Evolutionary conservation across 164 flowering plant species (phyloP), one percentile per base, ranked within the genome.

Genomic region (Sextonia rubra): DNA sequence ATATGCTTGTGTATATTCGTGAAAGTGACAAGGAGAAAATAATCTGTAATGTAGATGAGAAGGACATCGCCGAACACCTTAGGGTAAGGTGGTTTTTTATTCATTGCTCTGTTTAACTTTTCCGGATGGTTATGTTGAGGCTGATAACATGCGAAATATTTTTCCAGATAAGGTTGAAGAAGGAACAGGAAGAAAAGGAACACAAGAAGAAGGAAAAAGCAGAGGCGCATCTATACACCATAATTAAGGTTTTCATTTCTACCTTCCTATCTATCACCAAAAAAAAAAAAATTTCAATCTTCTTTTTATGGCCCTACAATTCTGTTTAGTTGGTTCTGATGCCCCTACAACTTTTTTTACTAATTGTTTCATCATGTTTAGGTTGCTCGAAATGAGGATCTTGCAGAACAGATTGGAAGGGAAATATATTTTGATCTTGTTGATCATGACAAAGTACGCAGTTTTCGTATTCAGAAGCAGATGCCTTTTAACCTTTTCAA

Each of bases 1-100:
- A 92, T 83, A 92, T 92, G 95, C 94, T 92, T 79, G 97, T 92
- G 68, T 92, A 92, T 76, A 87, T 92, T 74, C 91, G 97, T 47
- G 95, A 92, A 70, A 87, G 95, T 87, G 97, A 92, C 79, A 90
- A 88, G 79, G 95, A 90, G 48, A 92, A 92, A 74, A 89, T 92
- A 55, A 84, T 92, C 52, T 92, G 97, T 75, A 78, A 87, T 78
- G 97, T 90, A 63, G 95, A 88, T 74, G 93, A 92, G 81, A 91
- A 89, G 69, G 98, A 93, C 79, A 91, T 93, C 74, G 97, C 97
- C 2, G 97, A 88, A 74, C 97, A 91, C 74, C 83, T 93, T 30
- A 83, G 91, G 87, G 98, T 93, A 85, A 61, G 60, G 27, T 61
- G 29, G 27, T 61, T 61, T 24, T 61, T 61, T 11, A 1, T 24